phyloP scores from a whole-genome alignment of 495 filamentous ascomycete species.

The Neurospora sp. region DNA sequence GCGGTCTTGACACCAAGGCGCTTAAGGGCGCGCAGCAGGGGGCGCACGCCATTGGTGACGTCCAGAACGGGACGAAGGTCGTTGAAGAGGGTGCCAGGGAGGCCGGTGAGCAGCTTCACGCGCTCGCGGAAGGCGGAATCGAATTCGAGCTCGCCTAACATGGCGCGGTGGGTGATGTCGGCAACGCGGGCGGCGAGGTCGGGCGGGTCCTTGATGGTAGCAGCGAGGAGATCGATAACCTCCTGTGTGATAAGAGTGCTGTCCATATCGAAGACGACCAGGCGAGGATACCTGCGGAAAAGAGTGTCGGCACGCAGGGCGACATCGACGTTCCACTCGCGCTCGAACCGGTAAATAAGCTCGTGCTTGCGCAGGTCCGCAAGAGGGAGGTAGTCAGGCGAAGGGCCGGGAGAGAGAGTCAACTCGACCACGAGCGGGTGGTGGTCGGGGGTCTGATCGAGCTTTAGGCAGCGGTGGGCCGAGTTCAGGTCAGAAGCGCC shows the following conservation, averaged over 20 bases:
- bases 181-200: slow-evolving; percentile 49
- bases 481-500: slow-evolving; percentile 50
- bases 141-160: slow-evolving; percentile 97
- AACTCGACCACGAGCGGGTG: slow-evolving; percentile 63
- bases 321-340: slow-evolving; percentile 80
- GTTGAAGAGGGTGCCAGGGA: slow-evolving; percentile 71
- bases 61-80: slow-evolving; percentile 62
- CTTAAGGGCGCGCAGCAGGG: slow-evolving; percentile 64
- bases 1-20: slow-evolving; percentile 71
- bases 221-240: slow-evolving; percentile 89
- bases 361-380: slow-evolving; percentile 66
- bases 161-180: slow-evolving; percentile 81
- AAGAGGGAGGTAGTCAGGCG: slow-evolving; percentile 57
- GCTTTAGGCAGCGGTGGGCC: slow-evolving; percentile 61
- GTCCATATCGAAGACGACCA: slow-evolving; percentile 97
- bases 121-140: slow-evolving; percentile 67
- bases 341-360: slow-evolving; percentile 70
- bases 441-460: slow-evolving; percentile 28
- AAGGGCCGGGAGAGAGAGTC: slow-evolving; percentile 56
- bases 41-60: slow-evolving; percentile 68
- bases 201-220: slow-evolving; percentile 47
- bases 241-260: slow-evolving; percentile 92
- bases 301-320: slow-evolving; percentile 59
- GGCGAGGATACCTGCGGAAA: slow-evolving; percentile 64
- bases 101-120: slow-evolving; percentile 68